Base-by-base conservation (phyloP, 2,329 filamentous ascomycete species). In the Alternaria sp. region DNA sequence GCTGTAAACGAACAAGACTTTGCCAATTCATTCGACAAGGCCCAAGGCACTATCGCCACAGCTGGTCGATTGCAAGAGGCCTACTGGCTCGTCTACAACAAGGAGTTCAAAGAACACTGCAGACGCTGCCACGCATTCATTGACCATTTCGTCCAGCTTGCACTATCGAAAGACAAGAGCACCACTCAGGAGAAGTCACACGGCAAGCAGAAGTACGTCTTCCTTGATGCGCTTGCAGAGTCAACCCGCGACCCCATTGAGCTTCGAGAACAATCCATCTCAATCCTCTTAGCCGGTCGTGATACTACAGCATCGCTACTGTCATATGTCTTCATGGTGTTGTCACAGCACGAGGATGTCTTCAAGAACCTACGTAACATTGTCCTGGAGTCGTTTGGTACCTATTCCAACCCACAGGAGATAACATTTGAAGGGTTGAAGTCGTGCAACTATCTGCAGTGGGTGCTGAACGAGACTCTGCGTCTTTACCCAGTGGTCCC, bases 291-390 rank as follows among this genome's bases (percentile, higher is more conserved):
- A 8, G 94, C 94, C 1, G 93, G 92, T 8, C 86, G 92, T 41
- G 94, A 97, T 77, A 97, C 93, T 16, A 97, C 94, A 0, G 93
- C 93, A 32, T 86, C 85, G 1, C 91, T 92, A 0, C 84, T 97
- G 0, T 91, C 89, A 0, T 97, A 92, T 88, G 84, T 88, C 45
- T 85, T 97, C 59, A 66, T 74, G 49, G 46, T 67, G 20, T 66
- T 80, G 54, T 76, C 75, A 16, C 70, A 80, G n/a, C 77, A 80
- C 41, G 78, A 80, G 3, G 68, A 71, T 4, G 64, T 78, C 55
- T 67, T 76, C 72, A 46, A 65, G 56, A 63, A 77, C 64, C 65
- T 81, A 66, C 59, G 84, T 28, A 61, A 68, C 6, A 77, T 75
- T 38, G 69, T 81, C 6, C 50, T 71, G 9, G 68, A 74, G 4